Percentiles rank a stretch among this genome's conserved stretches.
phyloP scores from a whole-genome alignment of 2,329 filamentous ascomycete species.

The Phyllosticta citribraziliensis region DNA sequence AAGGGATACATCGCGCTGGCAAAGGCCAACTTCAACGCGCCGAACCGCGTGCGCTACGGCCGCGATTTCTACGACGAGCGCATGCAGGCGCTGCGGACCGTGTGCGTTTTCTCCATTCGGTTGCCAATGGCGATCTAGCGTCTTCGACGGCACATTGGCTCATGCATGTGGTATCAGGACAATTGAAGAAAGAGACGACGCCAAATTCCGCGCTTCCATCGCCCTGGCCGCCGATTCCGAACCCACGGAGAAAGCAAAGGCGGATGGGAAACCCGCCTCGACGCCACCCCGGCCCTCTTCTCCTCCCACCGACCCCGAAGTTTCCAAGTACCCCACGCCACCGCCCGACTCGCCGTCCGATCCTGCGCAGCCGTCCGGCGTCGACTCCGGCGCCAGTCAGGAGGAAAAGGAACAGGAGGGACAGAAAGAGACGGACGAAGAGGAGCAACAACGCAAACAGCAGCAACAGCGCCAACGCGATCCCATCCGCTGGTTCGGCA shows the following conservation, averaged over 20 bases:
- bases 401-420: not conserved
- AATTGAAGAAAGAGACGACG: not conserved
- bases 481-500: conserved; percentile 49
- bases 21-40: conserved; percentile 65
- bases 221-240: not conserved
- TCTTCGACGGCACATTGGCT: conserved; percentile 7
- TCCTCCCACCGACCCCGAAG: not conserved
- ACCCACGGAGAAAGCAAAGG: not conserved
- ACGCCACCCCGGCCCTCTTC: not conserved
- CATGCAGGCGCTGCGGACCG: conserved; percentile 51
- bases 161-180: conserved; percentile 17
- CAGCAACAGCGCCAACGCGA: conserved; percentile 25
- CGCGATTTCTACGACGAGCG: conserved; percentile 63
- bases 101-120: conserved; percentile 27
- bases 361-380: not conserved
- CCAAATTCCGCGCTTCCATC: not conserved
- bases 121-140: too few species aligned
- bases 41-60: conserved; percentile 55
- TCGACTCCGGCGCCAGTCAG: not conserved
- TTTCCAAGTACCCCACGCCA: not conserved
- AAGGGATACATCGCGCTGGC: conserved; percentile 47
- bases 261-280: not conserved
- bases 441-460: not conserved
- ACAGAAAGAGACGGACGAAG: not conserved
- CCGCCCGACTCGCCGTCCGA: not conserved